A percentile compares a stretch with the other conserved stretches of the same genome.
Conservation (phyloP, 2,329 filamentous ascomycete species). For the Aspergillus arachidicola region DNA sequence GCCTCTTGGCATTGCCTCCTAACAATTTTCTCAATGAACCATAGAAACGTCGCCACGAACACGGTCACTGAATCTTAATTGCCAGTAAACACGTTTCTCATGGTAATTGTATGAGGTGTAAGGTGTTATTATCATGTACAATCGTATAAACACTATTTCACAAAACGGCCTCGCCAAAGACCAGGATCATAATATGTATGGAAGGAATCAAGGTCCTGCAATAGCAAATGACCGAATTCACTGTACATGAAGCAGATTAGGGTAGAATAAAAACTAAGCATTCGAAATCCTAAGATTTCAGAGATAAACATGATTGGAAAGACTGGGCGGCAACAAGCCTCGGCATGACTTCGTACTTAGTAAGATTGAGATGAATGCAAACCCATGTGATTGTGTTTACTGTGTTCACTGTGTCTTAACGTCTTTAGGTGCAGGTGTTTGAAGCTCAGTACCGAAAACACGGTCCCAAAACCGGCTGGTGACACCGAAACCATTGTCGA, state of each 20-base stretch:
- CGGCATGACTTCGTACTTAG: conserved; percentile 20
- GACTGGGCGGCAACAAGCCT: conserved; percentile 1
- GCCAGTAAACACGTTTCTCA: neutral
- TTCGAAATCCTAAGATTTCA: neutral
- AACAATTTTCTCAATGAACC: neutral
- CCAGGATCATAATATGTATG: neutral
- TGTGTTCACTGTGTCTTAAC: conserved; percentile 41
- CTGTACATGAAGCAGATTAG: conserved; percentile 21
- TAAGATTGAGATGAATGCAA: neutral
- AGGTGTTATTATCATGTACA: conserved; percentile 23
- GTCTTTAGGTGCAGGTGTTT: conserved; percentile 40
- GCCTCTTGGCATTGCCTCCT: neutral
- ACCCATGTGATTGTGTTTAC: conserved; percentile 21
- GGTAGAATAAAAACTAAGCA: neutral
- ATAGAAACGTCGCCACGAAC: neutral
- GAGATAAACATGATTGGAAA: neutral
- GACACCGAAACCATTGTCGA: conserved; percentile 95
- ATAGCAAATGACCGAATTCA: conserved; percentile 8
- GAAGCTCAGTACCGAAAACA: conserved; percentile 86
- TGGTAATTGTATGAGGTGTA: conserved; percentile 23
- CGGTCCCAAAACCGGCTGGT: conserved; percentile 95
- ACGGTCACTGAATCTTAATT: neutral
- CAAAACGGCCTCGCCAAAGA: neutral
- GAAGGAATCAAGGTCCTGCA: neutral
- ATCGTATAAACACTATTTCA: conserved; percentile 19